phyloP scores from a whole-genome alignment of 495 filamentous ascomycete species.

The Hypomontagnella monticulosa region DNA sequence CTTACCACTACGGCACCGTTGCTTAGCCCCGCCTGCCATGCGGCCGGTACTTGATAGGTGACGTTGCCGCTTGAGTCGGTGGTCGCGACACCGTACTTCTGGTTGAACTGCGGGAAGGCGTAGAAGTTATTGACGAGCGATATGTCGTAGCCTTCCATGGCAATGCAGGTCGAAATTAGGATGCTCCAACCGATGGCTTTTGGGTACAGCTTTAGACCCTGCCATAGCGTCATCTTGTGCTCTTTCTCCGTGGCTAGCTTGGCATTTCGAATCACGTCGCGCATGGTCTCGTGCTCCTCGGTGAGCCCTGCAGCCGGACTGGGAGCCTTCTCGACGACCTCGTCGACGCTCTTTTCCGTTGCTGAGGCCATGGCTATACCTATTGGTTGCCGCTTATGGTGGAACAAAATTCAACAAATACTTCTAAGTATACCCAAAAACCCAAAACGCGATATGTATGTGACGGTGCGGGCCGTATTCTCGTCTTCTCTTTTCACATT shows the following conservation, averaged over 20 bases:
- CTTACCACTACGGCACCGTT: constrained; percentile 64
- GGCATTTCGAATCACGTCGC: constrained; percentile 57
- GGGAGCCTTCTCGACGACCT: constrained; percentile 14
- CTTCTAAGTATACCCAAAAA: neutral
- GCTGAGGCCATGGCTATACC: constrained; percentile 25
- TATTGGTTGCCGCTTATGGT: neutral
- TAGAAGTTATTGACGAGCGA: constrained; percentile 68
- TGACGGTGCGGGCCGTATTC: neutral
- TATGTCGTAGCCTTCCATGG: constrained; percentile 73
- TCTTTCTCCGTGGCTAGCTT: constrained; percentile 61
- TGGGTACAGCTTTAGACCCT: constrained; percentile 63
- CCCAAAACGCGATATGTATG: neutral
- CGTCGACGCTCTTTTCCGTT: constrained; percentile 22
- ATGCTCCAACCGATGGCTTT: constrained; percentile 69
- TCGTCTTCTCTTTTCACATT: constrained; percentile 1
- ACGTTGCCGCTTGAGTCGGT: constrained; percentile 55
- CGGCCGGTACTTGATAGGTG: constrained; percentile 72
- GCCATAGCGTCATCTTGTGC: constrained; percentile 62
- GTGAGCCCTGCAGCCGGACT: constrained; percentile 30
- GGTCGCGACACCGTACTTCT: constrained; percentile 70
- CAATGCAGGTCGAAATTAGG: constrained; percentile 69
- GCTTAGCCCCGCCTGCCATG: constrained; percentile 81
- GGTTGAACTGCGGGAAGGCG: constrained; percentile 69
- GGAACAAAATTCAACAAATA: constrained; percentile 1
- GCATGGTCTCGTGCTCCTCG: constrained; percentile 46